Base-by-base conservation (phyloP, 139 green algal genomes). In the Volvox africanus region DNA sequence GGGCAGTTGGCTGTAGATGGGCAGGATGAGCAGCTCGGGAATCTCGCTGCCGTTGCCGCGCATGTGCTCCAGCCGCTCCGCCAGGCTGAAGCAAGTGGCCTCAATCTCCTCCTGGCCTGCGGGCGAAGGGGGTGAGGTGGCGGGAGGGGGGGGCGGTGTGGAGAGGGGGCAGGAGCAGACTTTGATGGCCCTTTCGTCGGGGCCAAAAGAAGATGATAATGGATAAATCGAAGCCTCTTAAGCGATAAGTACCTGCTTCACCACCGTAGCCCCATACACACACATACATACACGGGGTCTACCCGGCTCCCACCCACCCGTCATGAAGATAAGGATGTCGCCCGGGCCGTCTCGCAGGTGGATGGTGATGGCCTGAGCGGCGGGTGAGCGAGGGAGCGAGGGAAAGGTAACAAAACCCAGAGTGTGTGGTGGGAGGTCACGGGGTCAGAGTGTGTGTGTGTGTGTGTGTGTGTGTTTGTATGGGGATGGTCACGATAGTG, bases 321-420 rank as follows among this genome's bases (percentile, higher is more conserved):
- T 99, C 97, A 99, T 98, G 96, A 99, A 99, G 89, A 99, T 98
- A 50, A 99, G 96, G 94, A 99, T 99, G 94, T 99, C 98, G 0
- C 97, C 98, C 1, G 94, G 92, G 24, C 96, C 93, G 92, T 99
- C 96, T 2, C 96, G 94, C 76, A 99, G 91, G 95, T 99, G 98
- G 89, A 99, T 98, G 36, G 97, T 97, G 44, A 99, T 89, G 0
- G 97, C 97, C 93, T 88, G 62, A 61, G 32, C 33, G 33, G 80
- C 21, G 36, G 62, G 65, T 65, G 82, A 36, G 30, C 33, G 19
- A 22, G 62, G 14, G 3, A 28, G 35, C n/a, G n/a, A 13, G 26
- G 81, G 1, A 61, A 16, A 67, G 28, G n/a, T 55, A 35, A 50
- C 24, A 19, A 55, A 55, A 55, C 44, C 44, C 44, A 14, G 44